phyloP scores from a whole-genome alignment of 345 rosid species.

The Populus tremula region DNA sequence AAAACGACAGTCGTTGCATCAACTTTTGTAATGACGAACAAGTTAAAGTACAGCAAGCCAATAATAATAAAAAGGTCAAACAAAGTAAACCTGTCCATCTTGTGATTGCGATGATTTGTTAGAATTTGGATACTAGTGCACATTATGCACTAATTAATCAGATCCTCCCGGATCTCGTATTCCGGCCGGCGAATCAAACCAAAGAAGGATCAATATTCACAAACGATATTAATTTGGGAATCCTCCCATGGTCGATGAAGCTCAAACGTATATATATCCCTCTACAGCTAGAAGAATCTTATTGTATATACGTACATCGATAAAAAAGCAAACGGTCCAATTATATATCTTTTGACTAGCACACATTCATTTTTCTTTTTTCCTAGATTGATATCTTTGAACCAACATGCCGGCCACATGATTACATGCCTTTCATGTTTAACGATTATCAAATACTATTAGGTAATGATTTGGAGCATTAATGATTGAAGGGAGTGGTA shows the following conservation, averaged over 20 bases:
- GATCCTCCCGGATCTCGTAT: neutral
- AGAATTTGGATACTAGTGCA: neutral
- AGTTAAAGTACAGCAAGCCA: neutral
- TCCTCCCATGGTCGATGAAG: neutral
- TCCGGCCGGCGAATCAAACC: neutral
- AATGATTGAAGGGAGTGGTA: neutral
- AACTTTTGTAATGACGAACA: neutral
- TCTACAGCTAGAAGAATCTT: neutral
- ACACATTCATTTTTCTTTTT: too few relatives aligned
- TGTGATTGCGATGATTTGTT: neutral
- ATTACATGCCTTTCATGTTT: too few relatives aligned
- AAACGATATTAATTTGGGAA: neutral
- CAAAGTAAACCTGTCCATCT: neutral
- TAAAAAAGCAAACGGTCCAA: too few relatives aligned
- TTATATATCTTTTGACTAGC: too few relatives aligned
- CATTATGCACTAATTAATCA: neutral
- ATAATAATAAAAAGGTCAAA: neutral
- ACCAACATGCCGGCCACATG: too few relatives aligned
- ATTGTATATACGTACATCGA: neutral
- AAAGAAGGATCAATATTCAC: neutral
- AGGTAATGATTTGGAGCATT: neutral
- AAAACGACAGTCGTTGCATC: neutral
- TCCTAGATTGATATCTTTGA: too few relatives aligned
- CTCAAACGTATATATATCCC: neutral
- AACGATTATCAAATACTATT: neutral